Evolutionary conservation across 139 green algal genomes (phyloP).

Genomic region (Diplosphaera chodatii): DNA sequence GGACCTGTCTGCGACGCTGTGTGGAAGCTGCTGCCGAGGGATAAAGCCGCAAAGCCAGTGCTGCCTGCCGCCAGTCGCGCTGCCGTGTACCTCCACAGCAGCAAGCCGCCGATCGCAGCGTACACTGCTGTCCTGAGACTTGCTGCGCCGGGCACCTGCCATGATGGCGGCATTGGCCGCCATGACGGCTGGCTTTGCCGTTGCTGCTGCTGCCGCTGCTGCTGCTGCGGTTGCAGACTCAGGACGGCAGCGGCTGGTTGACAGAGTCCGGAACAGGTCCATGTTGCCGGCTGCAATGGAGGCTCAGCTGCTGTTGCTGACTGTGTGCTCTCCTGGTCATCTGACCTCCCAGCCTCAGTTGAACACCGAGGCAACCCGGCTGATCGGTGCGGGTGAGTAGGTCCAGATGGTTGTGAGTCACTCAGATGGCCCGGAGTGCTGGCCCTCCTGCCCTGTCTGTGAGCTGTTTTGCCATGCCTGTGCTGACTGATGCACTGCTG

Average conservation of each 20-base stretch:
- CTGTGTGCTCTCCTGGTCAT: too few species aligned
- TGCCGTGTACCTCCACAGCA: background rate
- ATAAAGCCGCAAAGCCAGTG: background rate
- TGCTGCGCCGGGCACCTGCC: too few species aligned
- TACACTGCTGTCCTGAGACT: background rate
- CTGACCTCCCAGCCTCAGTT: background rate
- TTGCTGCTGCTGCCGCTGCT: background rate
- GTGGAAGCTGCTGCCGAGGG: background rate
- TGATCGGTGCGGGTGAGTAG: background rate
- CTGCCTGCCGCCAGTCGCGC: background rate
- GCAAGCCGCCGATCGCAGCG: background rate
- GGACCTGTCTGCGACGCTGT: background rate
- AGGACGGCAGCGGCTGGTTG: too few species aligned
- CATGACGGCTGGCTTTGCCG: background rate
- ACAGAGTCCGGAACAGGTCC: too few species aligned
- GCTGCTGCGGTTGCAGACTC: background rate
- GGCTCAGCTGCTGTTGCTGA: too few species aligned
- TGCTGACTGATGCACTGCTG: background rate
- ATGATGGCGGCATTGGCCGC: background rate
- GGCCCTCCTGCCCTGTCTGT: too few species aligned
- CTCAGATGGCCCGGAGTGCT: background rate
- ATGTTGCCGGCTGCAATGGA: too few species aligned
- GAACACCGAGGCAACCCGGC: background rate
- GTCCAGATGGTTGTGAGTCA: background rate
- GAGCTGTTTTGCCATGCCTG: background rate